These are phyloP conservation scores for Tetratostichococcus sp. DNA, from an alignment of 139 green algal genomes.

Conservation along the genomic window DNA sequence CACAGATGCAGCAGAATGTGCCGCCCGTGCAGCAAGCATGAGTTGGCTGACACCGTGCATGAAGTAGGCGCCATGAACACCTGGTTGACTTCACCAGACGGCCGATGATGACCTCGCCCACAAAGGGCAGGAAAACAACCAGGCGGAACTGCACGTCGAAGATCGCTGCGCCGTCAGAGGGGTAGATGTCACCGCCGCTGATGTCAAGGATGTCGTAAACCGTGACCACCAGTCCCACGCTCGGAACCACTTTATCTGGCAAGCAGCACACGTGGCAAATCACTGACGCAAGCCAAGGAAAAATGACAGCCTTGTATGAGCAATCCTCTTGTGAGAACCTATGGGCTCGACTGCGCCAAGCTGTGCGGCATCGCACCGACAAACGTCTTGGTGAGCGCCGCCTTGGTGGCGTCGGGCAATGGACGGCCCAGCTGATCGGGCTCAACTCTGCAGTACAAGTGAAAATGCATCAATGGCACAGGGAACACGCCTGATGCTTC, in stretches of 20 bases:
- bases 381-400: not conserved
- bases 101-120: conserved; percentile 77
- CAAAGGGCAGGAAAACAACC: conserved; percentile 88
- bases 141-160: conserved; percentile 73
- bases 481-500: too few species aligned
- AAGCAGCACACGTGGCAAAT: too few species aligned
- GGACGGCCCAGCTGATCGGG: not conserved
- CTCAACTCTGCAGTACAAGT: not conserved
- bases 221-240: conserved; percentile 76
- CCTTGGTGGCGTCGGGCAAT: not conserved
- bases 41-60: too few species aligned
- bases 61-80: conserved; percentile 19
- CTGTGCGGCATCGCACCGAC: not conserved
- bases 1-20: too few species aligned
- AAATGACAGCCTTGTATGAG: too few species aligned
- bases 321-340: too few species aligned
- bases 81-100: conserved; percentile 59
- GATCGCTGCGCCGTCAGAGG: conserved; percentile 69
- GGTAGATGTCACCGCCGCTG: conserved; percentile 75
- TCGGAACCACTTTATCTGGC: conserved; percentile 43
- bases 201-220: conserved; percentile 85
- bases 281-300: too few species aligned
- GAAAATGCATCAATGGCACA: not conserved
- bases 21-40: too few species aligned
- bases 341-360: too few species aligned